Conservation (phyloP, 805 yeast genomes). For the Candida takata region DNA sequence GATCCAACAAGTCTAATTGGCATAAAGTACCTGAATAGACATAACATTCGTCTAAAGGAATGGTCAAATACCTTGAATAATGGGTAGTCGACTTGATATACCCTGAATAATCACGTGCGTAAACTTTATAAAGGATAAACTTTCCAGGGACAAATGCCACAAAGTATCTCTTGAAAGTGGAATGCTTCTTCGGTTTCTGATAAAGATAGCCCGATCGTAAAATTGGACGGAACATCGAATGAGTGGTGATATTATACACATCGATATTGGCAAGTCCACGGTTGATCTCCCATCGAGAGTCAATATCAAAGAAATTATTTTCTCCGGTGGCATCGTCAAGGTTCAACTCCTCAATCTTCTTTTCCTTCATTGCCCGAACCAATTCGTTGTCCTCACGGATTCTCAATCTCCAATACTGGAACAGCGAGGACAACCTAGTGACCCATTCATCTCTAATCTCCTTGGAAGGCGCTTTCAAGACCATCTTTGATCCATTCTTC, state of each 20-base stretch:
- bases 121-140: conserved; percentile 49
- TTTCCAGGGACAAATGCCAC: conserved; percentile 68
- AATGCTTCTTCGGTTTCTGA: conserved; percentile 62
- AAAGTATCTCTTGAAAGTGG: conserved; percentile 53
- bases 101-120: conserved; percentile 39
- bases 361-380: conserved; percentile 27
- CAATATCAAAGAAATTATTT: conserved; percentile 39
- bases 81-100: conserved; percentile 40
- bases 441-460: conserved; percentile 61
- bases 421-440: conserved; percentile 34
- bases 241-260: conserved; percentile 47
- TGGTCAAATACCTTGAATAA: conserved; percentile 46
- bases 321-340: conserved; percentile 52
- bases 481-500: conserved; percentile 37
- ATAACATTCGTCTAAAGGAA: conserved; percentile 64
- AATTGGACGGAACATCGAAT: conserved; percentile 54
- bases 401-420: conserved; percentile 53
- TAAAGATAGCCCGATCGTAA: conserved; percentile 61
- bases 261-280: conserved; percentile 45
- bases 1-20: conserved; percentile 43
- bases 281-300: conserved; percentile 48
- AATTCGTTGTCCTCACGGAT: conserved; percentile 29
- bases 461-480: conserved; percentile 49
- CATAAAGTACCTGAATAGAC: conserved; percentile 67
- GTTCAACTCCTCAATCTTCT: conserved; percentile 40